Conservation (phyloP, 2,329 filamentous ascomycete species). For the Chaetomiaceae sp. region DNA sequence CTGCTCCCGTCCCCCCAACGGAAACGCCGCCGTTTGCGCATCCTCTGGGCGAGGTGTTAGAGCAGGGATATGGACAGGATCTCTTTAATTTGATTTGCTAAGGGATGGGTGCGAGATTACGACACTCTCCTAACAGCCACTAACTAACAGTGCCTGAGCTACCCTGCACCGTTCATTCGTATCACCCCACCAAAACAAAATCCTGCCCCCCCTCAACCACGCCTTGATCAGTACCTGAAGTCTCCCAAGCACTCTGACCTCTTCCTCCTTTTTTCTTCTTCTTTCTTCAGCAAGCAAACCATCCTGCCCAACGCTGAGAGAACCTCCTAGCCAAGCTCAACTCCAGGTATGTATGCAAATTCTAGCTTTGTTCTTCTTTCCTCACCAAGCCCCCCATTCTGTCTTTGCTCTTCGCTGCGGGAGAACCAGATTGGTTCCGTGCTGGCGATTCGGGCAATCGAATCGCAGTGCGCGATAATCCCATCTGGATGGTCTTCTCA, state of each 20-base stretch:
- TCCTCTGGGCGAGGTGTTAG: slow-evolving; percentile 3
- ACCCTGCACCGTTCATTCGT: slow-evolving; percentile 15
- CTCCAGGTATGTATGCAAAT: slow-evolving; percentile 15
- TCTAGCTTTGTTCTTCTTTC: not conserved
- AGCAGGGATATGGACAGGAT: slow-evolving; percentile 7
- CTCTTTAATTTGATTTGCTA: slow-evolving; percentile 9
- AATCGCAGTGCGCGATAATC: slow-evolving; percentile 20
- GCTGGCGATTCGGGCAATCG: slow-evolving; percentile 7
- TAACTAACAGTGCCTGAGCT: slow-evolving; percentile 18
- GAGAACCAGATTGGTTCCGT: not conserved
- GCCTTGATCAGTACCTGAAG: slow-evolving; percentile 19
- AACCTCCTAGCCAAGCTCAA: slow-evolving; percentile 11
- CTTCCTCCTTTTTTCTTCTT: slow-evolving; percentile 12
- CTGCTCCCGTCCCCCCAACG: not conserved
- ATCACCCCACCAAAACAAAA: slow-evolving; percentile 26
- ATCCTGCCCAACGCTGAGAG: slow-evolving; percentile 9
- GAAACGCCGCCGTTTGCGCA: not conserved
- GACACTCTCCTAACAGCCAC: slow-evolving; percentile 14
- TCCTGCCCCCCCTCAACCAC: slow-evolving; percentile 23
- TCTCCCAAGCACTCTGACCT: slow-evolving; percentile 14
- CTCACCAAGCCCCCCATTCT: not conserved
- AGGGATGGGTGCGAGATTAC: slow-evolving; percentile 5
- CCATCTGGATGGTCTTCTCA: not conserved
- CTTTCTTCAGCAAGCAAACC: slow-evolving; percentile 9
- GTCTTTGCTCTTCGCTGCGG: no score